Evolutionary conservation across 306 rosid species (phyloP).

Genomic region (Quercus robur): DNA sequence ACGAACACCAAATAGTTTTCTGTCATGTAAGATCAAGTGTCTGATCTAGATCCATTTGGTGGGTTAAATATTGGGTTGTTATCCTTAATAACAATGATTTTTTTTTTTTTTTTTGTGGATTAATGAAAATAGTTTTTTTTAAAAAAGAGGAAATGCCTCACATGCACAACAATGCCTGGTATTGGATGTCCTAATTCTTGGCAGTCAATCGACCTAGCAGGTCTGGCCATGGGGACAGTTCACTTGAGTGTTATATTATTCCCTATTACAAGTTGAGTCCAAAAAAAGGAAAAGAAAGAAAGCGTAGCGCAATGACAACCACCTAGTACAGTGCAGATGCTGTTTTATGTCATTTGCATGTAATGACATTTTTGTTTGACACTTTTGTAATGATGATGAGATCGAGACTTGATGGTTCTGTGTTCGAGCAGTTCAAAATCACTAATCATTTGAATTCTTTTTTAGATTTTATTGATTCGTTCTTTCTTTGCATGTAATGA

Average conservation of each 20-base stretch:
- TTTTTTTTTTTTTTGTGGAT: neutral
- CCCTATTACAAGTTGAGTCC: neutral
- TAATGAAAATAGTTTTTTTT: neutral
- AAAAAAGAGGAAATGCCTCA: too few relatives aligned
- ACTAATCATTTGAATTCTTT: too few relatives aligned
- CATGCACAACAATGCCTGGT: too few relatives aligned
- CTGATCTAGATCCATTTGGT: neutral
- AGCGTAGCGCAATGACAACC: neutral
- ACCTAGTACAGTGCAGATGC: neutral
- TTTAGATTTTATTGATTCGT: too few relatives aligned
- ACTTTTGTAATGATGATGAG: neutral
- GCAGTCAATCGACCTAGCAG: neutral
- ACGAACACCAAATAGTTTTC: neutral
- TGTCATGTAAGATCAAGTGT: neutral
- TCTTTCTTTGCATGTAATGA: too few relatives aligned
- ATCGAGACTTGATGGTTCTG: neutral
- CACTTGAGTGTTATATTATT: neutral
- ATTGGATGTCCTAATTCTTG: neutral
- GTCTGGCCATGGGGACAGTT: neutral
- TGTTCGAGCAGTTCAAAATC: too few relatives aligned
- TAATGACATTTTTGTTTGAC: neutral
- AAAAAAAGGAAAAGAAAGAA: neutral
- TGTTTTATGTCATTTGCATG: neutral
- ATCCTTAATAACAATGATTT: too few relatives aligned
- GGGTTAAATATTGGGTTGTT: neutral